Evolutionary conservation across 2,329 filamentous ascomycete genomes (phyloP).

Genomic region (Chaetomium strumarium): DNA sequence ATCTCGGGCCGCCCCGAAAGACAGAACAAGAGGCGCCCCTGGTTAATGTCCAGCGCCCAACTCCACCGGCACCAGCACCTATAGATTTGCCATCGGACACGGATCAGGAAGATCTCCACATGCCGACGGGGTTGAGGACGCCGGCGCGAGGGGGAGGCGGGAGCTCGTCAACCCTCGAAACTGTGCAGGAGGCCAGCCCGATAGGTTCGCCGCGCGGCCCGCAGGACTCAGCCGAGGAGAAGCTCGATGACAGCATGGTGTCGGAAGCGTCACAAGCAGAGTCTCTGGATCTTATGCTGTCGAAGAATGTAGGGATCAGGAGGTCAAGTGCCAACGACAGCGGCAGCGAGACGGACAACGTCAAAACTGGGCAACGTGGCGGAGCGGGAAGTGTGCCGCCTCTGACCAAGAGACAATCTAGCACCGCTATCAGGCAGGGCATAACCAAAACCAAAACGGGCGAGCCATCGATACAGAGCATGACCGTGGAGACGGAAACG

Average conservation of each 20-base stretch:
- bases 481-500: slow-evolving; percentile 97
- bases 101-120: slow-evolving; percentile 46
- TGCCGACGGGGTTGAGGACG: slow-evolving; percentile 51
- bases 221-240: slow-evolving; percentile 47
- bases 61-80: slow-evolving; percentile 37
- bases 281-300: slow-evolving; percentile 32
- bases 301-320: slow-evolving; percentile 41
- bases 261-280: slow-evolving; percentile 41
- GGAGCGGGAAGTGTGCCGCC: slow-evolving; percentile 40
- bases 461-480: slow-evolving; percentile 76
- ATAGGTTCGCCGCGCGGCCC: slow-evolving; percentile 58
- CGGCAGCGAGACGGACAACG: slow-evolving; percentile 61
- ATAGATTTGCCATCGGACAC: slow-evolving; percentile 40
- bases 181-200: slow-evolving; percentile 84
- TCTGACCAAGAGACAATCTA: slow-evolving; percentile 60
- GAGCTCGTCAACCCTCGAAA: slow-evolving; percentile 66
- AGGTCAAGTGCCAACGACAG: slow-evolving; percentile 52
- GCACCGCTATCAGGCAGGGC: slow-evolving; percentile 57
- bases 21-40: slow-evolving; percentile 45
- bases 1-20: slow-evolving; percentile 39
- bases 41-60: slow-evolving; percentile 49
- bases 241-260: slow-evolving; percentile 44
- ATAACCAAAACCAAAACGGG: slow-evolving; percentile 59
- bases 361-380: slow-evolving; percentile 38
- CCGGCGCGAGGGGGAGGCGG: slow-evolving; percentile 55